Evolutionary conservation across 139 green algal species (phyloP).

Genomic region (Gonium pectorale): DNA sequence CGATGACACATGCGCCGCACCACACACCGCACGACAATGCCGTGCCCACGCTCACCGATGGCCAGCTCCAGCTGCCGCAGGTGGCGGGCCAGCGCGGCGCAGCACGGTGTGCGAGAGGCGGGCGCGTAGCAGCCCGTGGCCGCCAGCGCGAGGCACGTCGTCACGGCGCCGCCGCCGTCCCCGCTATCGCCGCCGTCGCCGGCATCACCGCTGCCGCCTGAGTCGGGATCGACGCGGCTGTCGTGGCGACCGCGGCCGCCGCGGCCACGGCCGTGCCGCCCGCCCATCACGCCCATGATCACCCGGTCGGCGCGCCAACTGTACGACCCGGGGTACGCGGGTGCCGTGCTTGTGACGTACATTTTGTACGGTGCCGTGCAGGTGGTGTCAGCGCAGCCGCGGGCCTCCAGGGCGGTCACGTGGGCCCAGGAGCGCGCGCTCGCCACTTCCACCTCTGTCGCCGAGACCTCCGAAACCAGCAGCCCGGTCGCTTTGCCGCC

Average conservation of each 20-base stretch:
- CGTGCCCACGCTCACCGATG: conserved; percentile 5
- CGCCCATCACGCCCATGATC: no score
- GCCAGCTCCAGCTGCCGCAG: conserved; percentile 27
- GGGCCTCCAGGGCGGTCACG: background rate
- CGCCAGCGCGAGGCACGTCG: conserved; percentile 14
- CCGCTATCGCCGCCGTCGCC: background rate
- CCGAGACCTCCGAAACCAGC: no score
- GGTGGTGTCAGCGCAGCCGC: conserved; percentile 26
- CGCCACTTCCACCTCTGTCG: background rate
- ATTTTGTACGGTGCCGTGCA: conserved; percentile 41
- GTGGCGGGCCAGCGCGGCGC: background rate
- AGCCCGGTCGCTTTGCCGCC: no score
- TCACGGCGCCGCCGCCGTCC: background rate
- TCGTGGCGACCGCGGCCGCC: no score
- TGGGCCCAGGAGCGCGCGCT: conserved; percentile 33
- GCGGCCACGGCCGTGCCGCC: no score
- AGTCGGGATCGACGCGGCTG: no score
- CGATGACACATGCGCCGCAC: no score
- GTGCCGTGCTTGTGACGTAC: conserved; percentile 13
- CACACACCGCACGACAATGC: no score
- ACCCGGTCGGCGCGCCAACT: no score
- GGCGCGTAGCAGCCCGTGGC: conserved; percentile 21
- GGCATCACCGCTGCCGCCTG: background rate
- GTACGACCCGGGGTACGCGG: no score
- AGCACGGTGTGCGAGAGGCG: background rate